A percentile compares a stretch with the other conserved stretches of the same genome.
Evolutionary conservation across 129 eudicot genomes (phyloP).

Genomic region (Apium graveolens): DNA sequence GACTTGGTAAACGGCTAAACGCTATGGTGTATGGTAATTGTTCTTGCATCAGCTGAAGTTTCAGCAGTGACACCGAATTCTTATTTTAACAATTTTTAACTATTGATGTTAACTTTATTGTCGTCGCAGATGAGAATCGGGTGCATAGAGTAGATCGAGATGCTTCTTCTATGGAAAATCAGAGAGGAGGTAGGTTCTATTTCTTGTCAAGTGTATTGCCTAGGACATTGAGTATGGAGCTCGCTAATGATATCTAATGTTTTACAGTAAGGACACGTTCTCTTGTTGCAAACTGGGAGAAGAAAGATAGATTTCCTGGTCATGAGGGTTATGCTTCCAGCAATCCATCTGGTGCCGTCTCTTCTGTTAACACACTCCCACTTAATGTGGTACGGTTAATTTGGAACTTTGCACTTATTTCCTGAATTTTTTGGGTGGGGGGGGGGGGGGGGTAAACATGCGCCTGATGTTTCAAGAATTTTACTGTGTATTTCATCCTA

Average conservation of each 20-base stretch:
- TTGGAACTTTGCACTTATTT: neutral
- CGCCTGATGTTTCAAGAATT: neutral
- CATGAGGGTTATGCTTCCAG: conserved; percentile 49
- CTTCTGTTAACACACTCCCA: conserved; percentile 33
- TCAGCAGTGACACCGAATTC: neutral
- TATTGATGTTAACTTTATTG: neutral
- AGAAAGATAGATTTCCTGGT: conserved; percentile 47
- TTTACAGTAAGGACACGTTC: conserved; percentile 56
- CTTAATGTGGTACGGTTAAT: conserved; percentile 34
- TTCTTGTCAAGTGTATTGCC: conserved; percentile 10
- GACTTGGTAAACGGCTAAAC: neutral
- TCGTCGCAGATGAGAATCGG: conserved; percentile 58
- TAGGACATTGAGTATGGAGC: conserved; percentile 16
- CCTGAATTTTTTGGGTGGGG: neutral
- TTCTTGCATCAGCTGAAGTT: neutral
- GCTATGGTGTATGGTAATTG: neutral
- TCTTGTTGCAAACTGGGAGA: conserved; percentile 62
- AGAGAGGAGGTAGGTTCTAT: conserved; percentile 51
- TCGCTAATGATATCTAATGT: conserved; percentile 5
- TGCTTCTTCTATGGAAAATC: conserved; percentile 35
- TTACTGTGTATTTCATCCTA: neutral
- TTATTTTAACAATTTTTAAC: neutral
- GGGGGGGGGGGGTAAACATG: neutral
- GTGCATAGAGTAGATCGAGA: conserved; percentile 39
- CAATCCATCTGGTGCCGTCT: conserved; percentile 34